Conservation (phyloP, 2,329 filamentous ascomycete genomes). For the Raffaelea albimanens region DNA sequence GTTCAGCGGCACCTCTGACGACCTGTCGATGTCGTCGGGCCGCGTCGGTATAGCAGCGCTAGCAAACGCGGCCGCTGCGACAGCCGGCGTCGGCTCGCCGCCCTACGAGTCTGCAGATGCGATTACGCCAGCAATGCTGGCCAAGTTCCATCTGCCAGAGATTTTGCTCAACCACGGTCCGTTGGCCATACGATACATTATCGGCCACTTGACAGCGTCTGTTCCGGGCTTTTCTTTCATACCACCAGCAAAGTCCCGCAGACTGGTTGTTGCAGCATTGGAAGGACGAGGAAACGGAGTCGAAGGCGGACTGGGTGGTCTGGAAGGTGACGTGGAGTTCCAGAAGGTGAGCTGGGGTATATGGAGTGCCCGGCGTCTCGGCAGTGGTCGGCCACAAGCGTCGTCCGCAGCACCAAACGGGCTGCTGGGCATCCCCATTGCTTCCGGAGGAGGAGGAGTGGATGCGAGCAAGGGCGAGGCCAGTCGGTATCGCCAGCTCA, state of each 20-base stretch:
- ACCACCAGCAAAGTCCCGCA: constrained; percentile 78
- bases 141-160: constrained; percentile 81
- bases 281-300: constrained; percentile 61
- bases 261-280: constrained; percentile 83
- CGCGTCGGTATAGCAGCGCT: constrained; percentile 4
- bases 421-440: constrained; percentile 48
- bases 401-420: constrained; percentile 26
- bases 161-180: constrained; percentile 87
- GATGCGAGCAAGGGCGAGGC: constrained; percentile 22
- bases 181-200: constrained; percentile 88
- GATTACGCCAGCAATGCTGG: constrained; percentile 78
- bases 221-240: constrained; percentile 89
- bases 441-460: constrained; percentile 21
- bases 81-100: constrained; percentile 30
- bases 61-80: constrained; percentile 1
- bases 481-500: constrained; percentile 39
- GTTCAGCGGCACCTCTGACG: neutral
- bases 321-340: constrained; percentile 68
- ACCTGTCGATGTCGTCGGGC: neutral
- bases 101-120: constrained; percentile 63
- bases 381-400: constrained; percentile 24
- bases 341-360: constrained; percentile 96
- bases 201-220: constrained; percentile 85
- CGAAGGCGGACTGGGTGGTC: constrained; percentile 41
- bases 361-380: constrained; percentile 71